phyloP scores from a whole-genome alignment of 768 basidiomycete species.

The Tylopilus vinaceipallidus region DNA sequence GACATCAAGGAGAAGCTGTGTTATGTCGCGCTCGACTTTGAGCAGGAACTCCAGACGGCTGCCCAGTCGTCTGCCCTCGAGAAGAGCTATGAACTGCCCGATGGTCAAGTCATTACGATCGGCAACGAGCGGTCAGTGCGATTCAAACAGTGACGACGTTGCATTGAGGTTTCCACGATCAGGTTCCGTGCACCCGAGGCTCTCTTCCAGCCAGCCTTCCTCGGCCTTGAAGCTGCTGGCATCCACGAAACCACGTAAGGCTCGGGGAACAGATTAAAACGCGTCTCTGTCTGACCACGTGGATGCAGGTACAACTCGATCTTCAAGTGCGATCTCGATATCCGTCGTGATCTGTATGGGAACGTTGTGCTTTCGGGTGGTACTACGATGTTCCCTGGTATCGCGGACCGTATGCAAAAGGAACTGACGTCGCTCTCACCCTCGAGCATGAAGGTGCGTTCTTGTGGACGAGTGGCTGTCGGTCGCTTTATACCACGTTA shows the following conservation, averaged over 20 bases:
- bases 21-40: constrained; percentile 93
- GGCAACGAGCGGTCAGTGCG: constrained; percentile 56
- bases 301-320: constrained; percentile 53
- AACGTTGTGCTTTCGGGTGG: constrained; percentile 61
- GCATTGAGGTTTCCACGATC: neutral
- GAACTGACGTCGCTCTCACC: constrained; percentile 80
- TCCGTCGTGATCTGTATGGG: constrained; percentile 35
- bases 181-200: constrained; percentile 57
- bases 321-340: constrained; percentile 69
- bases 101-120: constrained; percentile 91
- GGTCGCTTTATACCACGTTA: neutral
- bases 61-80: constrained; percentile 86
- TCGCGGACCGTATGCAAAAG: constrained; percentile 94
- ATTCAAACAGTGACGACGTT: neutral
- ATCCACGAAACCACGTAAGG: constrained; percentile 70
- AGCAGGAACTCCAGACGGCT: constrained; percentile 89
- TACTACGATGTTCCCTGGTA: constrained; percentile 96
- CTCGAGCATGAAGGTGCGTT: constrained; percentile 77
- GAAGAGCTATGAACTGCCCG: constrained; percentile 91
- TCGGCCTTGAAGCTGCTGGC: constrained; percentile 78
- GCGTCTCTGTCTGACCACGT: neutral
- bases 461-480: neutral
- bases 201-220: constrained; percentile 55
- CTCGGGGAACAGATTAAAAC: neutral
- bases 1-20: constrained; percentile 95